Conservation (phyloP, 768 basidiomycete genomes). For the Brasilioporus rufonigricans region DNA sequence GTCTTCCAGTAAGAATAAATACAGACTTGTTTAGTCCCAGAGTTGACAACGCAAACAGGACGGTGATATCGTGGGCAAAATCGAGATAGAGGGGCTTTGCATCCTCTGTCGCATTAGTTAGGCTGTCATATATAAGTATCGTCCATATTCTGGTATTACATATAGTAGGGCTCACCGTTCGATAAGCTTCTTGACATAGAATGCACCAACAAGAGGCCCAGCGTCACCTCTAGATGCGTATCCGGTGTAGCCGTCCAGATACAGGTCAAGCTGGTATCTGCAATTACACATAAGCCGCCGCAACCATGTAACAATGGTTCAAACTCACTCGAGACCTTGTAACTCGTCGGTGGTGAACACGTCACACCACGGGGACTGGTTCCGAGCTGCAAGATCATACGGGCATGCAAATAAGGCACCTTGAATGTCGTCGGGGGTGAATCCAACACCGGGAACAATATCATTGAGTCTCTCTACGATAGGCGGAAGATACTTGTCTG, state of each 20-base stretch:
- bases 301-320: neutral
- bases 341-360: slow-evolving; percentile 37
- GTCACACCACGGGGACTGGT: slow-evolving; percentile 39
- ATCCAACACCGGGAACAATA: slow-evolving; percentile 31
- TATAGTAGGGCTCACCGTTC: no score
- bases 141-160: slow-evolving; percentile 10
- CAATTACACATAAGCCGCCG: neutral
- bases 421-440: slow-evolving; percentile 30
- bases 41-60: no score
- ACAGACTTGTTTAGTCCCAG: slow-evolving; percentile 37
- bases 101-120: no score
- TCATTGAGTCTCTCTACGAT: slow-evolving; percentile 36
- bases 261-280: slow-evolving; percentile 39
- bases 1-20: no score
- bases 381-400: slow-evolving; percentile 38
- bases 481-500: slow-evolving; percentile 34
- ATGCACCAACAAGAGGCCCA: slow-evolving; percentile 36
- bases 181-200: no score
- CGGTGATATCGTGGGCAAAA: no score
- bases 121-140: no score
- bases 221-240: slow-evolving; percentile 27
- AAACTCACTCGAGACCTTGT: slow-evolving; percentile 34
- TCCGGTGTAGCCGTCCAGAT: slow-evolving; percentile 35
- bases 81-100: no score
- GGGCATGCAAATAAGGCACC: slow-evolving; percentile 43